These are phyloP conservation scores for Pseudohyphozyma bogoriensis DNA, from an alignment of 768 basidiomycete genomes.

Conservation along the genomic window DNA sequence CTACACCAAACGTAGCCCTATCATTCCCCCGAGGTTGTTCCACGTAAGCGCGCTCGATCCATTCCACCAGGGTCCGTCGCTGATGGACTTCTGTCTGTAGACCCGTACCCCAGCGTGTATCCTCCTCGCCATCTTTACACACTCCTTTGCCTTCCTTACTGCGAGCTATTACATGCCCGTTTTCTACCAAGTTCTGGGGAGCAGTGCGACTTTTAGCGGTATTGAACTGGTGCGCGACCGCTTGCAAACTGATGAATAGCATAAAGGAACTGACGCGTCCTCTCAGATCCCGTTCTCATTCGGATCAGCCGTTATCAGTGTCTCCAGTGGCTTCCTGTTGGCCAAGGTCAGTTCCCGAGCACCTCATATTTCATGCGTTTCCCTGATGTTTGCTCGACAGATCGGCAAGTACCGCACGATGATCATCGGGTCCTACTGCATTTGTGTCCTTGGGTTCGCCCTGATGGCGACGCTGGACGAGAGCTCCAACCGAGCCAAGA, in stretches of 20 bases:
- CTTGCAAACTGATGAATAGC: slow-evolving; percentile 28
- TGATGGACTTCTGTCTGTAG: neutral
- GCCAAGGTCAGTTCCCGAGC: slow-evolving; percentile 9
- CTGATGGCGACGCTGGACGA: slow-evolving; percentile 30
- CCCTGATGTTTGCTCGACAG: too few relatives aligned
- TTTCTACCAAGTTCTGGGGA: neutral
- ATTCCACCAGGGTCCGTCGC: neutral
- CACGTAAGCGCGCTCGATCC: slow-evolving; percentile 17
- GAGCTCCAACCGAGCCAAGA: slow-evolving; percentile 15
- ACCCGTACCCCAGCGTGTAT: slow-evolving; percentile 25
- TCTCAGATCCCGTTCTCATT: slow-evolving; percentile 32
- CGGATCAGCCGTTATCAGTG: slow-evolving; percentile 25
- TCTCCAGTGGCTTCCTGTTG: slow-evolving; percentile 19
- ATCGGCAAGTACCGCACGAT: neutral
- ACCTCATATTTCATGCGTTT: neutral
- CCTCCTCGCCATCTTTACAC: slow-evolving; percentile 24
- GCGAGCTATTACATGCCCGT: neutral
- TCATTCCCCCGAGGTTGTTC: slow-evolving; percentile 40
- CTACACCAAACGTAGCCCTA: slow-evolving; percentile 37
- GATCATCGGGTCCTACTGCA: slow-evolving; percentile 5
- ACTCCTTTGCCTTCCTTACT: slow-evolving; percentile 27
- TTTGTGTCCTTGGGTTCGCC: slow-evolving; percentile 18
- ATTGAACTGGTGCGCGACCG: slow-evolving; percentile 16
- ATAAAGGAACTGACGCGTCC: too few relatives aligned
- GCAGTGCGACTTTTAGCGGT: neutral